Conservation (phyloP, 2,329 filamentous ascomycete genomes). For the Myriosclerotinia scirpicola region DNA sequence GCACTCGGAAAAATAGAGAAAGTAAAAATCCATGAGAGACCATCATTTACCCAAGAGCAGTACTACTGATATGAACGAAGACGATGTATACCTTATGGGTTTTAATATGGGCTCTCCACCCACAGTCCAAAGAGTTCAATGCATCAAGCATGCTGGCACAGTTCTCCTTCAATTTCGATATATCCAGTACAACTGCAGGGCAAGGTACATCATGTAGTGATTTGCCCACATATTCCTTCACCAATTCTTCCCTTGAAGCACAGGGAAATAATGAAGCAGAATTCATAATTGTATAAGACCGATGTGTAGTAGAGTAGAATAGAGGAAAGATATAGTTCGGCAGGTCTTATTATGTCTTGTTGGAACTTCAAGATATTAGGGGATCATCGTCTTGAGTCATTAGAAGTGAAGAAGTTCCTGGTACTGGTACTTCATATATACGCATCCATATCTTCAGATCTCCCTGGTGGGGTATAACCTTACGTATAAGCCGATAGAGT, state of each 20-base stretch:
- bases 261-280: constrained; percentile 34
- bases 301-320: constrained; percentile 1
- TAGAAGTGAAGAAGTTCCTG: background rate
- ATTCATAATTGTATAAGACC: constrained; percentile 30
- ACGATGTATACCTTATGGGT: constrained; percentile 68
- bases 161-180: constrained; percentile 64
- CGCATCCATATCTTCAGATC: background rate
- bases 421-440: background rate
- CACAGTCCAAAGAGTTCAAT: constrained; percentile 56
- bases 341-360: background rate
- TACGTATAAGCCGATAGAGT: background rate
- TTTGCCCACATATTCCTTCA: constrained; percentile 56
- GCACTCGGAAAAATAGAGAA: background rate
- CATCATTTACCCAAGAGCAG: background rate
- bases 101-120: constrained; percentile 77
- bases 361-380: background rate
- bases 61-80: background rate
- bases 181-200: constrained; percentile 68
- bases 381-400: background rate
- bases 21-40: background rate
- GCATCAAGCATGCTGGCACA: constrained; percentile 71
- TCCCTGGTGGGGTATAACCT: constrained; percentile 2
- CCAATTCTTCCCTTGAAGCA: constrained; percentile 43
- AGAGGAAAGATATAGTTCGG: background rate
- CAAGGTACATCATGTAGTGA: constrained; percentile 60